Percentiles rank a stretch among this genome's conserved stretches.
These are phyloP conservation scores for Punctularia strigosozonata DNA, from an alignment of 768 basidiomycete species.

Conservation along the genomic window DNA sequence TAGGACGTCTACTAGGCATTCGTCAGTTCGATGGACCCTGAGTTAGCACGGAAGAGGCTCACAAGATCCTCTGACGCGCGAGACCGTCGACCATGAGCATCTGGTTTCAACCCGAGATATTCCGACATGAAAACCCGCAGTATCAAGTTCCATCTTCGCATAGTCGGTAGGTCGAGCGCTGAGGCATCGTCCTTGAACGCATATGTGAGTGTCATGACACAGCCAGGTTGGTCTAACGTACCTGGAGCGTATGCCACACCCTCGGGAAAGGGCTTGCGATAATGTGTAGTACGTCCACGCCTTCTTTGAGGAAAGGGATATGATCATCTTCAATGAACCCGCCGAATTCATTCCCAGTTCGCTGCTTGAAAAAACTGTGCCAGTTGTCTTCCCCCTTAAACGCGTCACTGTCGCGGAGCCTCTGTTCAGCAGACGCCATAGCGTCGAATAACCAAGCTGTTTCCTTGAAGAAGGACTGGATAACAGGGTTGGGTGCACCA, in stretches of 20 bases:
- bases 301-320: constrained; percentile 71
- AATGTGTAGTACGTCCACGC: constrained; percentile 83
- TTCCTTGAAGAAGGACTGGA: constrained; percentile 73
- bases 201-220: not conserved
- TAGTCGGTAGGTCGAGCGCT: constrained; percentile 72
- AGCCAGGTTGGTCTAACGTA: constrained; percentile 2
- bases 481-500: constrained; percentile 61
- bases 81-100: constrained; percentile 7
- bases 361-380: constrained; percentile 53
- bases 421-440: constrained; percentile 57
- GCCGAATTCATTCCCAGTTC: constrained; percentile 27
- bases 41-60: not conserved
- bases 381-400: constrained; percentile 27
- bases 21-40: not conserved
- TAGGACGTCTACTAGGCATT: no score
- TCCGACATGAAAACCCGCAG: constrained; percentile 82
- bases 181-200: constrained; percentile 72
- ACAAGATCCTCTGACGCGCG: not conserved
- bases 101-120: constrained; percentile 65
- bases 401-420: constrained; percentile 55
- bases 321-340: constrained; percentile 88
- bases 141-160: constrained; percentile 85
- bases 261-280: constrained; percentile 82
- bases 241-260: constrained; percentile 76
- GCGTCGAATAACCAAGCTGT: constrained; percentile 92